phyloP scores from a whole-genome alignment of 495 filamentous ascomycete species.

The Penicillium simplicissimum region DNA sequence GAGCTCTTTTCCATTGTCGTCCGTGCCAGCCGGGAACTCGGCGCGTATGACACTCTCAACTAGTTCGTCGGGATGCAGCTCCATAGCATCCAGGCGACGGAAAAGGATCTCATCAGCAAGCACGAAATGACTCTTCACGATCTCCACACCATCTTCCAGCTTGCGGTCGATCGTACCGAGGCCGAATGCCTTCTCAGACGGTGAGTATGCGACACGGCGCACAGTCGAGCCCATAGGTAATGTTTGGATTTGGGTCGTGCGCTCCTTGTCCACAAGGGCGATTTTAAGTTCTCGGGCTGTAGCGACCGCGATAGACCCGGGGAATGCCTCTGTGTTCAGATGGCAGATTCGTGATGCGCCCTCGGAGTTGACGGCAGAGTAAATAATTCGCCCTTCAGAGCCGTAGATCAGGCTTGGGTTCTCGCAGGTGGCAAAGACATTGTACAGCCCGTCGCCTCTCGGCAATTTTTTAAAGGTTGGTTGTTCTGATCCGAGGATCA shows the following conservation, averaged over 20 bases:
- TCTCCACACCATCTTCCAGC: slow-evolving; percentile 56
- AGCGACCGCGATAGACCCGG: slow-evolving; percentile 76
- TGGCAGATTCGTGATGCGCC: slow-evolving; percentile 76
- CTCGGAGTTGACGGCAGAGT: slow-evolving; percentile 93
- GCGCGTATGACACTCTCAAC: slow-evolving; percentile 83
- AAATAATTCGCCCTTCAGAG: slow-evolving; percentile 82
- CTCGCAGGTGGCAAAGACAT: slow-evolving; percentile 91
- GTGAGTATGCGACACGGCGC: slow-evolving; percentile 82
- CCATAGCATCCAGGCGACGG: slow-evolving; percentile 50
- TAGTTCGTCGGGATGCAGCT: slow-evolving; percentile 66
- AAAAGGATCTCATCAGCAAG: slow-evolving; percentile 62
- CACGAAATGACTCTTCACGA: slow-evolving; percentile 60
- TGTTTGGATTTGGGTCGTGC: slow-evolving; percentile 82
- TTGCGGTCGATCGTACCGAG: slow-evolving; percentile 78
- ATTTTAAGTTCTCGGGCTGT: slow-evolving; percentile 77
- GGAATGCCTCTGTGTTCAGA: slow-evolving; percentile 80
- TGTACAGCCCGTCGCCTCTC: slow-evolving; percentile 60
- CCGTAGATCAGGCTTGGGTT: slow-evolving; percentile 92
- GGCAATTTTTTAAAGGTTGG: slow-evolving; percentile 78
- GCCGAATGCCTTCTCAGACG: slow-evolving; percentile 76
- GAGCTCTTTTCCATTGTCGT: slow-evolving; percentile 40
- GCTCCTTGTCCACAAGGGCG: slow-evolving; percentile 76
- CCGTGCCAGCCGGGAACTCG: slow-evolving; percentile 64
- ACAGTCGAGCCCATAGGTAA: slow-evolving; percentile 79
- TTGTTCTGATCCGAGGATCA: slow-evolving; percentile 84